Evolutionary conservation across 2,329 filamentous ascomycete genomes (phyloP).

Genomic region (Tolypocladium ophioglossoides): DNA sequence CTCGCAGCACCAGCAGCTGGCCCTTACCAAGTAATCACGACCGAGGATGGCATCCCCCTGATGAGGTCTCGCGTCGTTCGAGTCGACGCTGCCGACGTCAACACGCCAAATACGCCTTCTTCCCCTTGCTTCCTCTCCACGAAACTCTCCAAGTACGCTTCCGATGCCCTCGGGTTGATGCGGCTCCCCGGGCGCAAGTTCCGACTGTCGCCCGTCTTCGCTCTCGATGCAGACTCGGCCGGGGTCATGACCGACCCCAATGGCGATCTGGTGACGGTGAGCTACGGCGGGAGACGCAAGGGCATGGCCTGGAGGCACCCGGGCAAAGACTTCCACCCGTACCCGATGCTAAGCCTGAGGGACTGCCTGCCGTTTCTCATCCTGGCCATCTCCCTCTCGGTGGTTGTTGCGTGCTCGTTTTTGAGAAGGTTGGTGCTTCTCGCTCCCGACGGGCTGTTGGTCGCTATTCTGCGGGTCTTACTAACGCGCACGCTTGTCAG

Average conservation of each 20-base stretch:
- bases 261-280: slow-evolving; percentile 6
- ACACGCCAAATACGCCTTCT: background rate
- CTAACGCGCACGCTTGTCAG: background rate
- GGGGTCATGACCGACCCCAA: slow-evolving; percentile 7
- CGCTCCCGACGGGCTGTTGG: background rate
- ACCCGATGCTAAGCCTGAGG: slow-evolving; percentile 4
- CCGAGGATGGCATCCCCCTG: background rate
- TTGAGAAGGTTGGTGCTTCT: slow-evolving; percentile 7
- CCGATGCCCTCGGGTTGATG: slow-evolving; percentile 4
- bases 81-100: slow-evolving; percentile 1
- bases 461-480: background rate
- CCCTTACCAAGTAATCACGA: background rate
- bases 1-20: slow-evolving; percentile 2
- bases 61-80: slow-evolving; percentile 2
- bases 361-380: slow-evolving; percentile 8
- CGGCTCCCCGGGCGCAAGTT: slow-evolving; percentile 1
- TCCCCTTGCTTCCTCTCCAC: background rate
- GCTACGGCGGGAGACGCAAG: background rate
- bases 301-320: background rate
- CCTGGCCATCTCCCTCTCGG: slow-evolving; percentile 6
- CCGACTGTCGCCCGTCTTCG: slow-evolving; percentile 7
- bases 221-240: background rate
- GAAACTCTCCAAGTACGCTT: slow-evolving; percentile 1
- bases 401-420: slow-evolving; percentile 7
- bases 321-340: background rate